Base-by-base conservation (phyloP, 2,329 filamentous ascomycete species). In the Neofusicoccum ribis region DNA sequence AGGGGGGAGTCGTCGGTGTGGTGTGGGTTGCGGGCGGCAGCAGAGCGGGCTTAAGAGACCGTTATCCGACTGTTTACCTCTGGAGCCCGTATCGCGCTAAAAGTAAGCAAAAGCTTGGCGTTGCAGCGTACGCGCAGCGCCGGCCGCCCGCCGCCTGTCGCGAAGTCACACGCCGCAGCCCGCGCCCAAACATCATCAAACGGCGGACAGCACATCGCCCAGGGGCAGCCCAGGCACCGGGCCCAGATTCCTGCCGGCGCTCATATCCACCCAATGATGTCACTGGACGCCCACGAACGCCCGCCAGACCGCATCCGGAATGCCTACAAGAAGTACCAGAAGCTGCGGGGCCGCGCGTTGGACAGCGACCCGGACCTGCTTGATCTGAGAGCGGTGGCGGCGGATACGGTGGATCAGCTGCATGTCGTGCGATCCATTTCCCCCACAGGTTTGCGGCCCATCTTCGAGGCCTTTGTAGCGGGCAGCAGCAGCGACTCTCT, bases 301-400 rank as follows among this genome's bases (percentile, higher is more conserved):
- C 91, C 93, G 1, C 91, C 93, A 3, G 86, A 88, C 12, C 77
- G 82, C 58, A 82, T 97, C 69, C 88, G 89, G 67, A 80, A 84
- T 51, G 80, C 88, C 63, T 97, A 92, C 86, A 97, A 97, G 76
- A 80, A 80, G 47, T 92, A 89, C 70, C 87, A 89, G 27, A 89
- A 85, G 68, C 82, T 86, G 43, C 84, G 88, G 41, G 37, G 43
- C 23, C 43, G 59, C 14, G 84, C 88, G 68, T 76, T 83, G 6
- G 80, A 84, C 8, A 81, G 89, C 65, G 71, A 76, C 68, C 15
- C 67, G 73, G 69, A 73, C 71, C 71, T 89, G 67, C 69, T 80
- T 23, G 72, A 82, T 20, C 75, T 82, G 59, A 73, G 39, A 65
- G 70, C 63, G 20, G 52, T 64, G 20, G 63, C 63, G 20, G 52